Evolutionary conservation across 225 moss, liverwort and hornwort genomes (phyloP).

Genomic region (Pseudisothecium myosuroides): DNA sequence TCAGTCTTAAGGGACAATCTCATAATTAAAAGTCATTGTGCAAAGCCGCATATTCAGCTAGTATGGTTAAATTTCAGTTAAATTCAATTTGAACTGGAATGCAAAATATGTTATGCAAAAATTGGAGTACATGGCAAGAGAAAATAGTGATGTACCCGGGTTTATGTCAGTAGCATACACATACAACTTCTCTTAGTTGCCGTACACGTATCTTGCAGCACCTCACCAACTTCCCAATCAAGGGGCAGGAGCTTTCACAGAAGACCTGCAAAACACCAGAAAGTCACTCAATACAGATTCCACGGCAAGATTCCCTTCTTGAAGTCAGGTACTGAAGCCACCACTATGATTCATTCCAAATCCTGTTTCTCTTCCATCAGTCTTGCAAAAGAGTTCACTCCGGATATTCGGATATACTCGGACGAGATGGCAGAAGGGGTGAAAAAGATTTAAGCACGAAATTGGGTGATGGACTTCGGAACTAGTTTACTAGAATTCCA

Average conservation of each 20-base stretch:
- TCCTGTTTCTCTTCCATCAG: background rate
- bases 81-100: background rate
- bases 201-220: constrained; percentile 23
- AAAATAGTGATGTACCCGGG: constrained; percentile 15
- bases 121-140: background rate
- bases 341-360: background rate
- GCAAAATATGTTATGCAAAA: background rate
- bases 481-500: background rate
- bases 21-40: background rate
- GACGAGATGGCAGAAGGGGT: background rate
- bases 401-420: background rate
- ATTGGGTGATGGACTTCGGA: background rate
- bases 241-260: background rate
- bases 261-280: background rate
- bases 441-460: background rate
- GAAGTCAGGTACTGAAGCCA: background rate
- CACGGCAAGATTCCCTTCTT: background rate
- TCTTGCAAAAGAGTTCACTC: background rate
- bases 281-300: background rate
- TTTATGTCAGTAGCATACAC: constrained; percentile 33
- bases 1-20: background rate
- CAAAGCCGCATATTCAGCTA: background rate
- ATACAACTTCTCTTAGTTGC: constrained; percentile 23
- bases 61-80: background rate
- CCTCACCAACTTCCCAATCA: constrained; percentile 20